Base-by-base conservation (phyloP, 2,329 filamentous ascomycete genomes). In the Sporothrix curviconia region DNA sequence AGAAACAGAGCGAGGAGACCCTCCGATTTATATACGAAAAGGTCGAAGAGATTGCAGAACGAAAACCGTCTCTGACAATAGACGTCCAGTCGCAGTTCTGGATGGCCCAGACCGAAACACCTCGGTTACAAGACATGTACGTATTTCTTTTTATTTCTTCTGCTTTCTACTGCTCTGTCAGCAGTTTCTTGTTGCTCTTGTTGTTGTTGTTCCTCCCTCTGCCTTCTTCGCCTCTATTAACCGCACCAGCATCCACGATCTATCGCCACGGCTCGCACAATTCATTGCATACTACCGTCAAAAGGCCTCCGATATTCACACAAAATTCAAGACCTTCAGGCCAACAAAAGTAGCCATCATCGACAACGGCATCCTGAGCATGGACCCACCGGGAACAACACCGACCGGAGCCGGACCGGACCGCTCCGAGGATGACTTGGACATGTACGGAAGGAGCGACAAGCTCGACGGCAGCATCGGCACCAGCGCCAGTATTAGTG, bases 291-390 rank as follows among this genome's bases (percentile, higher is more conserved):
- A 30, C 44, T 59, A 59, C 57, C 42, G 46, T n/a, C 19, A 51
- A 15, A 19, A 19, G 7, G 37, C 34, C 15, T 4, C 22, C 14
- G 50, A 32, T 6, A 32, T 32, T 7, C 50, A 55, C 5, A 17
- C 5, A 8, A 30, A 50, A 2, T 1, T 6, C 6, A 52, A 49
- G 25, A 36, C 19, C 2, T 54, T 43, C 47, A 15, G 14, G 22
- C 30, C 55, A 2, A 28, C 37, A 43, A 57, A 57, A 15, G 55
- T 60, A 15, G 58, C 58, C 24, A 60, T 60, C 46, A 55, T 60
- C 32, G 58, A 60, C 50, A 60, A 60, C 19, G 58, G 58, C 25
- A 56, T 60, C 32, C 39, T 60, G 1, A 55, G 49, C 17, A 44
- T 60, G 3, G 25, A 49, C 22, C 53, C n/a, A n/a, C n/a, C n/a